Conservation (phyloP, 805 yeast genomes). For the Saccharomyces eubayanus region DNA sequence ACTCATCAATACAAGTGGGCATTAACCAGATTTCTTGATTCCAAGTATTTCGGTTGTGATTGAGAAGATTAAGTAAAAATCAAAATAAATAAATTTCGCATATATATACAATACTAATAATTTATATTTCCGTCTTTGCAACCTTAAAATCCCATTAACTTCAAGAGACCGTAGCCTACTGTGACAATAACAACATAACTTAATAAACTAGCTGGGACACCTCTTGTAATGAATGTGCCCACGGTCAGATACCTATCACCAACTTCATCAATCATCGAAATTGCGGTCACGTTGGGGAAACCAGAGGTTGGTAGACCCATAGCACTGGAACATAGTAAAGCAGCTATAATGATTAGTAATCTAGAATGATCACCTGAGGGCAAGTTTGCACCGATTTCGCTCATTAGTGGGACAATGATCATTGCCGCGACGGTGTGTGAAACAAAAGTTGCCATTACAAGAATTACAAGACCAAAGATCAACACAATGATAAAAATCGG, state of each 20-base stretch:
- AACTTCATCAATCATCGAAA: slow-evolving; percentile 85
- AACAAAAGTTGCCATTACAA: slow-evolving; percentile 86
- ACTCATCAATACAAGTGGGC: slow-evolving; percentile 45
- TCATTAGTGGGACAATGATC: slow-evolving; percentile 82
- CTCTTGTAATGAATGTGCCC: slow-evolving; percentile 76
- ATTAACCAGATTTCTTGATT: slow-evolving; percentile 61
- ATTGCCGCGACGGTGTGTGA: slow-evolving; percentile 96
- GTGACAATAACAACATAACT: slow-evolving; percentile 67
- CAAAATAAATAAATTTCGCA: background rate
- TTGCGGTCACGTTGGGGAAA: slow-evolving; percentile 95
- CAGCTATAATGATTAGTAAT: slow-evolving; percentile 57
- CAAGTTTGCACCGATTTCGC: slow-evolving; percentile 74
- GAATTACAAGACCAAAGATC: slow-evolving; percentile 72
- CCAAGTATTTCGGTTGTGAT: slow-evolving; percentile 59
- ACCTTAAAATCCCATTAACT: slow-evolving; percentile 40
- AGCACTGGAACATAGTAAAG: slow-evolving; percentile 78
- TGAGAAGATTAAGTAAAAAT: slow-evolving; percentile 5
- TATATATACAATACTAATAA: background rate
- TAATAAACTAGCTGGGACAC: slow-evolving; percentile 78
- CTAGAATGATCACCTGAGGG: slow-evolving; percentile 76
- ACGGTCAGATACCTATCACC: slow-evolving; percentile 88
- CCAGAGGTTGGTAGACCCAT: slow-evolving; percentile 98
- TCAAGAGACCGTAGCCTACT: slow-evolving; percentile 72
- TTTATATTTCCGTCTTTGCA: background rate
- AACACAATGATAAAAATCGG: slow-evolving; percentile 66